Percentiles rank a stretch among this genome's conserved stretches.
Conservation (phyloP, 164 flowering plant species). For the Vitis amurensis region DNA sequence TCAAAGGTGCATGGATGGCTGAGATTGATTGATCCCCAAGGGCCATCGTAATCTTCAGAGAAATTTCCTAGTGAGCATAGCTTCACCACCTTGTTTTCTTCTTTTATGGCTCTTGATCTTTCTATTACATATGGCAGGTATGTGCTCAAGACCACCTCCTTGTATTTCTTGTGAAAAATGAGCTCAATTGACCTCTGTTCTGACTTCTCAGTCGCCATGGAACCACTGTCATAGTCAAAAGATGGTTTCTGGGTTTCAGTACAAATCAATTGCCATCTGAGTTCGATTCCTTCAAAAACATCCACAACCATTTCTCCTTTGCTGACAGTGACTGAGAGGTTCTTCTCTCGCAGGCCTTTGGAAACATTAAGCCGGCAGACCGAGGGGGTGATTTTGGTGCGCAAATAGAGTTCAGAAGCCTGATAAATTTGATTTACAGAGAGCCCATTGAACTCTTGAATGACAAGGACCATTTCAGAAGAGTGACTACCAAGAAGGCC, state of each 20-base stretch:
- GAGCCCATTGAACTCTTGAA: slow-evolving; percentile 10
- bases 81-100: slow-evolving; percentile 12
- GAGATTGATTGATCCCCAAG: slow-evolving; percentile 12
- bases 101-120: slow-evolving; percentile 8
- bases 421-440: slow-evolving; percentile 8
- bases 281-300: slow-evolving; percentile 2
- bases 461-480: not conserved
- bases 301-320: slow-evolving; percentile 12
- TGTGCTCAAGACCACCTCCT: slow-evolving; percentile 6
- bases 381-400: not conserved
- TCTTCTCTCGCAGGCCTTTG: not conserved
- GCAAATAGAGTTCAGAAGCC: slow-evolving; percentile 11
- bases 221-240: too few species aligned
- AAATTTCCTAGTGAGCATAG: slow-evolving; percentile 6
- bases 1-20: slow-evolving; percentile 33
- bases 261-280: slow-evolving; percentile 12
- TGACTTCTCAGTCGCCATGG: not conserved
- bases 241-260: not conserved
- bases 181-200: slow-evolving; percentile 11
- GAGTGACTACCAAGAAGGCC: slow-evolving; percentile 4
- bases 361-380: not conserved
- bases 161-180: slow-evolving; percentile 9
- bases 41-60: not conserved
- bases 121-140: slow-evolving; percentile 21
- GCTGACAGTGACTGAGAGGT: too few species aligned